Base-by-base conservation (phyloP, 169 alveolate genomes). In the Theileria equi region DNA sequence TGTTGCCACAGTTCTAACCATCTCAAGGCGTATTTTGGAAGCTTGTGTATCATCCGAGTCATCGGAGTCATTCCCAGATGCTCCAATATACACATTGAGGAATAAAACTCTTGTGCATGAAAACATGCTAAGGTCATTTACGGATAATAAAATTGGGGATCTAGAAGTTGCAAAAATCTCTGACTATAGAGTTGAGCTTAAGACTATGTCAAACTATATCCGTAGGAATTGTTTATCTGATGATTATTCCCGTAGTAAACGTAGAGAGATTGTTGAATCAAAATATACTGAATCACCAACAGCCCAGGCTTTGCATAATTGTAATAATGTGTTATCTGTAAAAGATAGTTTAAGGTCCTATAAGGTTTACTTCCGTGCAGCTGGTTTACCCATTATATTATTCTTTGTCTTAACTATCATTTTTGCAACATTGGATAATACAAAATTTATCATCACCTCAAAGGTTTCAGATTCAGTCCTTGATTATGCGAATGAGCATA, bases 161-260 rank as follows among this genome's bases (percentile, higher is more conserved):
- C 21, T 50, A 55, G 7, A 68, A 66, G 64, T 44, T 54, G 54
- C 69, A 61, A 0, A 43, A 53, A 25, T 66, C 79, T 17, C 52
- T 94, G 40, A 85, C 94, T 63, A 96, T 96, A 53, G 98, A 97
- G 0, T 93, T 93, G 65, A 84, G 92, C n/a, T 94, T 95, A 0
- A 80, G 98, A 63, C 67, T 94, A 3, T 71, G 93, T 65, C 83
- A 93, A 43, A 97, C 98, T 7, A 58, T 97, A 49, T n/a, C n/a
- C n/a, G n/a, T n/a, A n/a, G n/a, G n/a, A n/a, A n/a, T n/a, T n/a
- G n/a, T n/a, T n/a, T n/a, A n/a, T 59, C 64, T 2, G 61, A 41
- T 2, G 36, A 40, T 59, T 13, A 3, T 31, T 40, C 69, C 16
- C 36, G 54, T 53, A 19, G 32, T 11, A 48, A 48, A 3, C 32